Base-by-base conservation (phyloP, 2,329 filamentous ascomycete genomes). In the Trichoderma aggressivum region DNA sequence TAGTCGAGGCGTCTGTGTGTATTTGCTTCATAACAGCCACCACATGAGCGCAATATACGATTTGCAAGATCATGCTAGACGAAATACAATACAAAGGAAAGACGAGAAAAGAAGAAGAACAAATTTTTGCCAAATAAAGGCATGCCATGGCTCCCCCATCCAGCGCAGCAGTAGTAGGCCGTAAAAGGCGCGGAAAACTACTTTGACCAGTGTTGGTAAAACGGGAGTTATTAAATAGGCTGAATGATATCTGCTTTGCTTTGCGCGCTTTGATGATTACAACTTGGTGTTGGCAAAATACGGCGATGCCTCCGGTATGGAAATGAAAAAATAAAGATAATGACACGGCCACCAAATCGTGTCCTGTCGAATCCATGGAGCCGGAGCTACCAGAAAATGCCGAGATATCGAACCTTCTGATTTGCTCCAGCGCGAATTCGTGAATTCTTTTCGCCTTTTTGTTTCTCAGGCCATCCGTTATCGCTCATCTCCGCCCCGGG, bases 401-500 rank as follows among this genome's bases (percentile, higher is more conserved):
- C 34, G 55, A n/a, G 7, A 26, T 21, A 43, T 24, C 2, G 21
- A 26, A n/a, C 12, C n/a, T 26, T 43, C 7, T 67, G n/a, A 18
- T 43, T 24, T n/a, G 66, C 30, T 50, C 28, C 56, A 14, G 43
- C 28, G 21, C 39, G 5, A 53, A 69, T 12, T 60, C 39, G 26
- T 53, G 12, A 60, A 34, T 50, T 24, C 12, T 18, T 28, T 62
- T 43, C 3, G 34, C 18, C 53, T 16, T 59, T 63, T 56, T 36
- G 50, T 53, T 21, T 43, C 43, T 66, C 36, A 64, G 30, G 61
- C 64, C 14, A 18, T 47, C 59, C 58, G 63, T 72, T 59, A 72
- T 83, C 86, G 85, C 76, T 85, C 82, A 72, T 89, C 87, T 47
- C 86, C 86, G 70, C 86, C 88, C 78, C 92, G 86, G 75, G 91